A percentile compares a stretch with the other conserved stretches of the same genome.
Conservation (phyloP, 139 green algal genomes). For the Tetradesmus obliquus region DNA sequence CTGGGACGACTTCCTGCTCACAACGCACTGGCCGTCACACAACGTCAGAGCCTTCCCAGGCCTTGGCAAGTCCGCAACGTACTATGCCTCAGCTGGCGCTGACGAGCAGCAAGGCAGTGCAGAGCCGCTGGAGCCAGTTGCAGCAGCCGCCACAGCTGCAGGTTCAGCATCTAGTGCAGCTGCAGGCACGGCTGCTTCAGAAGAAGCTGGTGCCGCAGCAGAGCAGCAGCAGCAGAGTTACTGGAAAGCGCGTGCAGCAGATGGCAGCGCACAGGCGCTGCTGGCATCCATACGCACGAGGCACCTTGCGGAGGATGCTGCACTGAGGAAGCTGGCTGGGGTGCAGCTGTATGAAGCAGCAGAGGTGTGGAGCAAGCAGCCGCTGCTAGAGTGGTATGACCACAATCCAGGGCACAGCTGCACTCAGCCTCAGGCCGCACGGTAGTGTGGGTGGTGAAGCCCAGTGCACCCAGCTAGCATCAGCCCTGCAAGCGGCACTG, state of each 20-base stretch:
- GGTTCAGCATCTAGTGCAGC: neutral
- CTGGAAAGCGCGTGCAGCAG: neutral
- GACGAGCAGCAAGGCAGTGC: neutral
- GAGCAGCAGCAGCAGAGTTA: neutral
- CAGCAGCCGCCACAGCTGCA: neutral
- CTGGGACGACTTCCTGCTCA: neutral
- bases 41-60: neutral
- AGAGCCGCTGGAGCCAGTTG: neutral
- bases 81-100: neutral
- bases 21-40: conserved; percentile 6
- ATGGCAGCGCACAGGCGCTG: neutral
- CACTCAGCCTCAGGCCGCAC: neutral
- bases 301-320: neutral
- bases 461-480: too few relatives aligned
- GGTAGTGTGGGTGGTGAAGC: neutral
- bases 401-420: too few relatives aligned
- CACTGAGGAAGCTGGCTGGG: neutral
- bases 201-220: neutral
- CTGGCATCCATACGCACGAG: neutral
- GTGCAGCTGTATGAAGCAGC: neutral
- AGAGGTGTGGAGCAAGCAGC: neutral
- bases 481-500: too few relatives aligned
- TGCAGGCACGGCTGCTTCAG: neutral
- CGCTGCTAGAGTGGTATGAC: neutral
- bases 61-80: neutral